Evolutionary conservation across 2,329 filamentous ascomycete genomes (phyloP), one percentile per base, ranked within the genome.

Genomic region (Fusarium sp.): DNA sequence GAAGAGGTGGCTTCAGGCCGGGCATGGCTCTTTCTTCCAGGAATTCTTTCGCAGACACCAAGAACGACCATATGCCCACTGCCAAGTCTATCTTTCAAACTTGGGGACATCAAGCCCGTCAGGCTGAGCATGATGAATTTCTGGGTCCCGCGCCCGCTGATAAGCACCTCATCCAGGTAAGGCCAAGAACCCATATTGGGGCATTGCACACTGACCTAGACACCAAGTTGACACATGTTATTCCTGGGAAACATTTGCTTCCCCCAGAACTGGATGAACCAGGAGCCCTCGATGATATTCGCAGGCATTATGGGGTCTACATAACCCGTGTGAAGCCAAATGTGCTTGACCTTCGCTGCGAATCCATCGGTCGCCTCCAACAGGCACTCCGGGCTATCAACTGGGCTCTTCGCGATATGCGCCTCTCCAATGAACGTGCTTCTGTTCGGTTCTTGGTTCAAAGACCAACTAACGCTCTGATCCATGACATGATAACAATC

Each of bases 401-500:
- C 60, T 75, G 72, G 74, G 61, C 50, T 6, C 72, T 81, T 11
- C 74, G 78, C 13, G 74, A 80, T n/a, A 70, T 79, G 67, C 73
- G 77, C 5, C 58, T 77, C 4, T 73, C 70, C 2, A 74, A 72
- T 4, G 70, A 77, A 13, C 66, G 72, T 18, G 53, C 70, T 6
- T 63, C 69, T 3, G 62, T 68, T 6, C 70, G 65, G 2, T 78
- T 77, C 50, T 58, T 80, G 9, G 70, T 75, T 4, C 79, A 81
- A 44, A 46, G 61, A 7, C 73, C 74, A 2, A 65, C 63, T 2
- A 65, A 68, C 16, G 60, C 59, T 10, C 40, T 55, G 13, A 10
- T 50, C 0, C 68, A 70, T 9, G 56, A 57, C 11, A 42, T 55
- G 23, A 66, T 80, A 53, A 65, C 18, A 5, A 64, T 77, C 5